Percentiles rank a stretch among this genome's conserved stretches.
Conservation (phyloP, 1,139 yeast genomes). For the Yamadazyma dushanensis region DNA sequence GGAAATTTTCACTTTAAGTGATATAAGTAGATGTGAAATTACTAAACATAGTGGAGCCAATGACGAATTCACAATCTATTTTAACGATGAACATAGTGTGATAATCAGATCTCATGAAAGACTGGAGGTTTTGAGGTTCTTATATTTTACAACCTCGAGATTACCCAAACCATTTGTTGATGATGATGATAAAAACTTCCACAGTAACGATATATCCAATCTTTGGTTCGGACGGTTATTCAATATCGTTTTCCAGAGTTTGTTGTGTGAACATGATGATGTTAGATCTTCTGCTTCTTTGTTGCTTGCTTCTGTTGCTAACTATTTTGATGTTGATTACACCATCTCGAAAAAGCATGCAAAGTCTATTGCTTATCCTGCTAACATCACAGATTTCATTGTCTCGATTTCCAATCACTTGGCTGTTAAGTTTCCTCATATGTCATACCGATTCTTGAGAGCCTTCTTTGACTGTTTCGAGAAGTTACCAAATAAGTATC, state of each 20-base stretch:
- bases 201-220: slow-evolving; percentile 22
- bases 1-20: slow-evolving; percentile 51
- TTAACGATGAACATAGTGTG: slow-evolving; percentile 45
- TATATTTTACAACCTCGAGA: slow-evolving; percentile 65
- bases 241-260: slow-evolving; percentile 66
- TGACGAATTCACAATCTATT: slow-evolving; percentile 57
- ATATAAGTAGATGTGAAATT: slow-evolving; percentile 53
- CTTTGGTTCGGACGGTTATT: slow-evolving; percentile 60
- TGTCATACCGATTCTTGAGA: slow-evolving; percentile 61
- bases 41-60: slow-evolving; percentile 46
- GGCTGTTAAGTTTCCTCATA: slow-evolving; percentile 55
- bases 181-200: slow-evolving; percentile 19
- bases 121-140: slow-evolving; percentile 65
- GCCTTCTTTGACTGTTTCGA: slow-evolving; percentile 63
- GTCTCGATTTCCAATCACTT: slow-evolving; percentile 59
- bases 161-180: slow-evolving; percentile 31
- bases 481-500: slow-evolving; percentile 34
- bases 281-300: slow-evolving; percentile 66
- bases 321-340: slow-evolving; percentile 59
- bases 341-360: slow-evolving; percentile 60
- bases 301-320: slow-evolving; percentile 62
- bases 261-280: slow-evolving; percentile 57
- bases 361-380: slow-evolving; percentile 69
- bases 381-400: slow-evolving; percentile 65
- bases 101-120: slow-evolving; percentile 60